Evolutionary conservation across 345 rosid genomes (phyloP).

Genomic region (Melaleuca alternifolia): DNA sequence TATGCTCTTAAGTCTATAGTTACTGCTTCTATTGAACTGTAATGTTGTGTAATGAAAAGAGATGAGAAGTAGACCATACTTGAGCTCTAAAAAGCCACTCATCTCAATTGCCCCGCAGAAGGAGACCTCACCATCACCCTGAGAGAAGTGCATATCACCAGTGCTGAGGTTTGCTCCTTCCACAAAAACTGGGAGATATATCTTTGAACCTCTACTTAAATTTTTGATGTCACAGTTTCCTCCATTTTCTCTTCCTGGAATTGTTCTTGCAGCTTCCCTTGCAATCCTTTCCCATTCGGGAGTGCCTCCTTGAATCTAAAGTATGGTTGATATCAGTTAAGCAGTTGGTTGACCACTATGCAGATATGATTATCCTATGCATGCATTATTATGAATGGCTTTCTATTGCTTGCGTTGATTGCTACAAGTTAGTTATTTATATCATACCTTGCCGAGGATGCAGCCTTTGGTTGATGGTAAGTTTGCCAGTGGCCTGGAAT

Average conservation of each 20-base stretch:
- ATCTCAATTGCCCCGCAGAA: constrained; percentile 95
- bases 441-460: constrained; percentile 51
- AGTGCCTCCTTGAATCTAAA: constrained; percentile 54
- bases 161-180: constrained; percentile 92
- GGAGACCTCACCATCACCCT: constrained; percentile 92
- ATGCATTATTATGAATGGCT: not conserved
- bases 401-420: not conserved
- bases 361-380: not conserved
- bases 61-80: constrained; percentile 22
- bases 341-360: not conserved
- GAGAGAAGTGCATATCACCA: constrained; percentile 95
- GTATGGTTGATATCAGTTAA: not conserved
- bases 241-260: constrained; percentile 96
- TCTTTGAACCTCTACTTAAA: constrained; percentile 75
- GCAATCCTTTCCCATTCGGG: constrained; percentile 77
- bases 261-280: constrained; percentile 70
- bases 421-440: not conserved
- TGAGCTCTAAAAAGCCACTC: constrained; percentile 91
- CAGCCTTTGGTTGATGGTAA: constrained; percentile 71
- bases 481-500: constrained; percentile 68
- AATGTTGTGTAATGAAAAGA: not conserved
- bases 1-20: not conserved
- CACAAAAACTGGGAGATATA: constrained; percentile 79
- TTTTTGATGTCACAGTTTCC: constrained; percentile 95
- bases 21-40: not conserved